Percentiles rank a stretch among this genome's conserved stretches.
Evolutionary conservation across 306 rosid genomes (phyloP).

Genomic region (Parietaria judaica): DNA sequence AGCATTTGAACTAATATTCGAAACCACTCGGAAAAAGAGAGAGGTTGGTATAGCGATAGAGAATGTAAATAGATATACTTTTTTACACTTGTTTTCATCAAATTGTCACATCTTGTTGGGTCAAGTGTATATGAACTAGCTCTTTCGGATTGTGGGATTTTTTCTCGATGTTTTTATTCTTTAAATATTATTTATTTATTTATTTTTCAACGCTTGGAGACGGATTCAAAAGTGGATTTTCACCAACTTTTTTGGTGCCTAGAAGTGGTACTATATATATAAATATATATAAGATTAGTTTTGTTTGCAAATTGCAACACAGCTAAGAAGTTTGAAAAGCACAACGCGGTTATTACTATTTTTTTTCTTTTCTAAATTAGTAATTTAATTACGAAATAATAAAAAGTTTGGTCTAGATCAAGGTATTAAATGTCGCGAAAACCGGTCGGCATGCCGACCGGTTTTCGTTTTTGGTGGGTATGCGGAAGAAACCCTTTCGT

Average conservation of each 20-base stretch:
- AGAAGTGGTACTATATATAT: constrained; percentile 4
- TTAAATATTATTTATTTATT: no score
- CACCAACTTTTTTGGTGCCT: constrained; percentile 23
- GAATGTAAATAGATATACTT: constrained; percentile 33
- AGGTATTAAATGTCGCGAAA: no score
- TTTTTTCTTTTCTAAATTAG: background rate
- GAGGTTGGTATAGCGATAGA: no score
- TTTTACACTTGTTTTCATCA: background rate
- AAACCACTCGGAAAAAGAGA: no score
- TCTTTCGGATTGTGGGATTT: constrained; percentile 2
- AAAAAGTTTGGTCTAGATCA: background rate
- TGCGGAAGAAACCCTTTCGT: no score
- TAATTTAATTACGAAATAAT: background rate
- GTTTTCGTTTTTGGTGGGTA: no score
- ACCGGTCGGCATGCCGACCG: no score
- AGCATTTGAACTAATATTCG: no score
- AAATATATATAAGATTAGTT: background rate
- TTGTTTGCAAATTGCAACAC: constrained; percentile 10
- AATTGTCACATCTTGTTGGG: background rate
- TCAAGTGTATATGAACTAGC: background rate
- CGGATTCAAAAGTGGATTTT: constrained; percentile 18
- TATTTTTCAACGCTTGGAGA: background rate
- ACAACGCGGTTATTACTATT: constrained; percentile 12
- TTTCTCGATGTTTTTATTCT: background rate
- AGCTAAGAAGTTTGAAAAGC: constrained; percentile 37